Conservation (phyloP, 495 filamentous ascomycete genomes). For the Penicillium atrosanguineum region DNA sequence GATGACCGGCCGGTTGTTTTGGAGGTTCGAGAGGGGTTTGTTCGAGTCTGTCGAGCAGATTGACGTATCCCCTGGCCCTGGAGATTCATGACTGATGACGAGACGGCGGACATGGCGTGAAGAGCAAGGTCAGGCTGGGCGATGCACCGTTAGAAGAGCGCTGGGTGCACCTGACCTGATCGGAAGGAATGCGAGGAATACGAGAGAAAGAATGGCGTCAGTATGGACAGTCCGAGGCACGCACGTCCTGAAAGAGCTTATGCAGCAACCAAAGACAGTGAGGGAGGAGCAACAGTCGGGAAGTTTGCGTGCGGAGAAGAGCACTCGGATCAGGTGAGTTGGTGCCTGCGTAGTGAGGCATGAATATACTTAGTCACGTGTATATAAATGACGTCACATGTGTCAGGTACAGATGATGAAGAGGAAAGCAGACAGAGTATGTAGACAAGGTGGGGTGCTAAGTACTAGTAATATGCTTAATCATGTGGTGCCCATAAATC, state of each 20-base stretch:
- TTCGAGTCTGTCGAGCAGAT: constrained; percentile 58
- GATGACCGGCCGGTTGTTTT: constrained; percentile 54
- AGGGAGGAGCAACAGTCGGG: constrained; percentile 8
- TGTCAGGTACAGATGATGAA: background rate
- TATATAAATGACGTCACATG: background rate
- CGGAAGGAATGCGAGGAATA: constrained; percentile 1
- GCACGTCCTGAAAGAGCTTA: constrained; percentile 3
- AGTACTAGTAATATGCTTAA: too few relatives aligned
- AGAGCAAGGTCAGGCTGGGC: constrained; percentile 20
- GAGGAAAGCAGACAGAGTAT: too few relatives aligned
- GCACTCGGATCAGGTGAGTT: constrained; percentile 32
- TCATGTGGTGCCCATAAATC: too few relatives aligned
- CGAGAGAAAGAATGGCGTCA: constrained; percentile 10
- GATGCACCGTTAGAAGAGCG: constrained; percentile 14
- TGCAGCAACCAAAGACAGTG: constrained; percentile 1
- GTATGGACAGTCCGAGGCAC: background rate
- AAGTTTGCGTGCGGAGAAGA: constrained; percentile 37
- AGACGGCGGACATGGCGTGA: constrained; percentile 31
- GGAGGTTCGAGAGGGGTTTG: constrained; percentile 57
- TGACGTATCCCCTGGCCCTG: constrained; percentile 44
- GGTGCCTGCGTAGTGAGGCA: constrained; percentile 21
- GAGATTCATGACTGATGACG: constrained; percentile 31
- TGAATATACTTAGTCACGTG: constrained; percentile 21
- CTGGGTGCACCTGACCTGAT: constrained; percentile 6
- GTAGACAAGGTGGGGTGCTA: too few relatives aligned